Percentiles rank a stretch among this genome's conserved stretches.
Conservation (phyloP, 805 yeast species). For the Candida hispaniensis region DNA sequence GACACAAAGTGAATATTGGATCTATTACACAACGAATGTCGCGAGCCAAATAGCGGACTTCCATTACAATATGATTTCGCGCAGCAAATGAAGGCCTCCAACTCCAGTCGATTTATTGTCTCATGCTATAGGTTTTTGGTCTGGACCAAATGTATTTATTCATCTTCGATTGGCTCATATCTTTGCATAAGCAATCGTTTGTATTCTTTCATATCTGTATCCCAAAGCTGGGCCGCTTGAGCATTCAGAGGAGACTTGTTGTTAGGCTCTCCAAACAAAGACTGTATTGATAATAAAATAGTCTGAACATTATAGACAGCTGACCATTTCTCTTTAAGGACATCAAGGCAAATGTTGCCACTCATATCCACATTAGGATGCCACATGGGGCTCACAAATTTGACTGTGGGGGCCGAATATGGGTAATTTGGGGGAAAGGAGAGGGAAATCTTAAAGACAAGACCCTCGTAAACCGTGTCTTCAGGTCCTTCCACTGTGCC, state of each 20-base stretch:
- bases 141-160: too few relatives aligned
- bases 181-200: slow-evolving; percentile 31
- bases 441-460: slow-evolving; percentile 41
- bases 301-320: slow-evolving; percentile 54
- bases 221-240: slow-evolving; percentile 49
- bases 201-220: slow-evolving; percentile 35
- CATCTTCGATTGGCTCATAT: slow-evolving; percentile 31
- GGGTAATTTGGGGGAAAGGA: slow-evolving; percentile 49
- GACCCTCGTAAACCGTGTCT: slow-evolving; percentile 46
- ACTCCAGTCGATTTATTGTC: too few relatives aligned
- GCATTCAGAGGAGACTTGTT: slow-evolving; percentile 45
- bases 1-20: too few relatives aligned
- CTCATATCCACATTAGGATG: slow-evolving; percentile 56
- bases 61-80: too few relatives aligned
- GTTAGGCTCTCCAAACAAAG: slow-evolving; percentile 54
- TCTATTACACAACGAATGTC: too few relatives aligned
- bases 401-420: slow-evolving; percentile 45
- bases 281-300: slow-evolving; percentile 46
- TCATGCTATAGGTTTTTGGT: too few relatives aligned
- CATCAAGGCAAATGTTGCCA: slow-evolving; percentile 57
- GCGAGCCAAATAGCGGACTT: too few relatives aligned
- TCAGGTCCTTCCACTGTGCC: slow-evolving; percentile 49
- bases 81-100: too few relatives aligned
- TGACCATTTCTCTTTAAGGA: slow-evolving; percentile 55
- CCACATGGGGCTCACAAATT: slow-evolving; percentile 49